These are phyloP conservation scores for Mycena galericulata DNA, from an alignment of 768 basidiomycete species.

Conservation along the genomic window DNA sequence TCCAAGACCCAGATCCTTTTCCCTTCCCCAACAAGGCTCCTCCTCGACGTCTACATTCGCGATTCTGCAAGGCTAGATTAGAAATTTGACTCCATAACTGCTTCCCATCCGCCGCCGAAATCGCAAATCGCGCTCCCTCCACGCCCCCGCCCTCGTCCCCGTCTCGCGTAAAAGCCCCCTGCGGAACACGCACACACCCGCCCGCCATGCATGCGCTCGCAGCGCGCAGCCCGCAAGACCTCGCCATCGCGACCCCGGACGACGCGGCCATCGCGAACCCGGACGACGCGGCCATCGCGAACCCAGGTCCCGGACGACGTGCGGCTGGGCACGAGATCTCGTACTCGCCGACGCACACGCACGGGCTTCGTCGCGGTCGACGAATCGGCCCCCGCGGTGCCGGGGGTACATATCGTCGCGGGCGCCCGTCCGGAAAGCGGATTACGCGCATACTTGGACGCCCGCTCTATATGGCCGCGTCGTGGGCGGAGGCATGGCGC, in stretches of 20 bases:
- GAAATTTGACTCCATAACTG: not conserved
- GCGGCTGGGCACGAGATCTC: slow-evolving; percentile 33
- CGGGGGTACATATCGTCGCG: not conserved
- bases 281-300: slow-evolving; percentile 18
- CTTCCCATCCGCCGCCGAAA: slow-evolving; percentile 6
- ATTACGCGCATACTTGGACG: slow-evolving; percentile 44
- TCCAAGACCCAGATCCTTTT: slow-evolving; percentile 24
- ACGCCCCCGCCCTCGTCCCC: too few relatives aligned
- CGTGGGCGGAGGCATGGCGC: too few relatives aligned
- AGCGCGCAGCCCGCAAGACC: slow-evolving; percentile 31
- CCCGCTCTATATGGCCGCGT: too few relatives aligned
- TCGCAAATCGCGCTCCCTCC: slow-evolving; percentile 26
- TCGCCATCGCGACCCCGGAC: slow-evolving; percentile 32
- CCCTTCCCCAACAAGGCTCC: too few relatives aligned
- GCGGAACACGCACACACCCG: slow-evolving; percentile 15
- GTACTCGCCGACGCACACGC: slow-evolving; percentile 30
- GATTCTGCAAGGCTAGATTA: slow-evolving; percentile 31
- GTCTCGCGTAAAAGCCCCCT: slow-evolving; percentile 33
- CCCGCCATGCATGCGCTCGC: slow-evolving; percentile 32
- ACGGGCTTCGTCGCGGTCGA: slow-evolving; percentile 35
- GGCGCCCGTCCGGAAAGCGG: too few relatives aligned
- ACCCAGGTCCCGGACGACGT: slow-evolving; percentile 24
- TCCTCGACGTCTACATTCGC: slow-evolving; percentile 24
- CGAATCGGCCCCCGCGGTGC: slow-evolving; percentile 3
- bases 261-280: not conserved